These are phyloP conservation scores for Phaffomyces antillensis DNA, from an alignment of 805 yeast species.

Conservation along the genomic window DNA sequence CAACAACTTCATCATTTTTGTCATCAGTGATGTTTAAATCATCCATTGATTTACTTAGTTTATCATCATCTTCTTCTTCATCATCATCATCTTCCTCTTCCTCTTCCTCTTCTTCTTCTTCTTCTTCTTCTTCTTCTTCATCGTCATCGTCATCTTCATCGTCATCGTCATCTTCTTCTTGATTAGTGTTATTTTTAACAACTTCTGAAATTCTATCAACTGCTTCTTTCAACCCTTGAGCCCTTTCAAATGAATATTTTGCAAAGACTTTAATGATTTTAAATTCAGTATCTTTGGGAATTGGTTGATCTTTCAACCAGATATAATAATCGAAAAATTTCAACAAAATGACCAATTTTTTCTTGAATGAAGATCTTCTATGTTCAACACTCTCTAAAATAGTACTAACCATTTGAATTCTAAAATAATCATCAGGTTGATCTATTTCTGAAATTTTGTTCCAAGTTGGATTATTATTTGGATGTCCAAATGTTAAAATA, in stretches of 20 bases:
- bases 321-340: slow-evolving; percentile 67
- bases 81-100: slow-evolving; percentile 16
- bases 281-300: slow-evolving; percentile 58
- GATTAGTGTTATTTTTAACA: slow-evolving; percentile 14
- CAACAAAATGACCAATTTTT: slow-evolving; percentile 35
- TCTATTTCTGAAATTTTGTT: slow-evolving; percentile 41
- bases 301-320: slow-evolving; percentile 50
- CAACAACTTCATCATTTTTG: slow-evolving; percentile 24
- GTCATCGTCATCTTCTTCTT: slow-evolving; percentile 9
- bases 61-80: slow-evolving; percentile 18
- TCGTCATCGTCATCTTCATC: slow-evolving; percentile 23
- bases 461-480: slow-evolving; percentile 47
- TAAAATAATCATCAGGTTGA: slow-evolving; percentile 59
- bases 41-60: background rate
- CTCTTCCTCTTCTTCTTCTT: slow-evolving; percentile 10
- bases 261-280: slow-evolving; percentile 39
- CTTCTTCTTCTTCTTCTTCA: slow-evolving; percentile 27
- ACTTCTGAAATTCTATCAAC: slow-evolving; percentile 31
- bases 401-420: slow-evolving; percentile 49
- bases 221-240: slow-evolving; percentile 36
- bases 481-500: slow-evolving; percentile 61
- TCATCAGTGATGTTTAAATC: slow-evolving; percentile 11
- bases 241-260: slow-evolving; percentile 29
- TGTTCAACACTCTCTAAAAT: slow-evolving; percentile 30
- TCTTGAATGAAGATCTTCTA: slow-evolving; percentile 10